A percentile compares a stretch with the other conserved stretches of the same genome.
Conservation (phyloP, 169 alveolate species). For the Plasmodium vinckei region DNA sequence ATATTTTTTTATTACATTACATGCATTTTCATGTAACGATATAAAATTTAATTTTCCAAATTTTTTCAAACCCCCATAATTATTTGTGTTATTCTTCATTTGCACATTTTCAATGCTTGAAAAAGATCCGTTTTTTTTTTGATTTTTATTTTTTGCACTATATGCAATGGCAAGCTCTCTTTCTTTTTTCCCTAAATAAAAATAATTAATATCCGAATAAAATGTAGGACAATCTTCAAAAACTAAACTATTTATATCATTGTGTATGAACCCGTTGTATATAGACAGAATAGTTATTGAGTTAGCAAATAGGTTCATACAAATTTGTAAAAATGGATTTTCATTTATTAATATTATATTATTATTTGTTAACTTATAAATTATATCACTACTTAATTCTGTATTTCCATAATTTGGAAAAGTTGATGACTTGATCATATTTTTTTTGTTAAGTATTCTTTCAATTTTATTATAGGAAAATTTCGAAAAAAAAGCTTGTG, state of each 20-base stretch:
- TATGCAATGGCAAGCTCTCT: neutral
- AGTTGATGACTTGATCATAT: neutral
- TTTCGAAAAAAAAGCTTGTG: constrained; percentile 6
- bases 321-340: constrained; percentile 16
- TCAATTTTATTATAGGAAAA: constrained; percentile 12
- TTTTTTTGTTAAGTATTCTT: neutral
- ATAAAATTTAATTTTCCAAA: neutral
- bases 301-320: constrained; percentile 11
- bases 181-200: constrained; percentile 20
- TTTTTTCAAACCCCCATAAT: neutral
- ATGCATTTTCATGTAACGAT: constrained; percentile 42
- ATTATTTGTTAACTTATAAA: constrained; percentile 1
- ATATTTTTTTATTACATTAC: constrained; percentile 30
- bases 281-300: constrained; percentile 4
- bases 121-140: neutral
- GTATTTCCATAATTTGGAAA: neutral
- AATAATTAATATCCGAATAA: constrained; percentile 39
- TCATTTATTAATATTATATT: constrained; percentile 5
- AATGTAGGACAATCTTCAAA: constrained; percentile 23
- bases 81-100: neutral
- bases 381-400: neutral
- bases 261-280: constrained; percentile 11
- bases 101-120: neutral
- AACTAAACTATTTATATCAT: neutral
- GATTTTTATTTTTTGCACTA: neutral